Base-by-base conservation (phyloP, 768 basidiomycete genomes). In the Kwoniella pini region DNA sequence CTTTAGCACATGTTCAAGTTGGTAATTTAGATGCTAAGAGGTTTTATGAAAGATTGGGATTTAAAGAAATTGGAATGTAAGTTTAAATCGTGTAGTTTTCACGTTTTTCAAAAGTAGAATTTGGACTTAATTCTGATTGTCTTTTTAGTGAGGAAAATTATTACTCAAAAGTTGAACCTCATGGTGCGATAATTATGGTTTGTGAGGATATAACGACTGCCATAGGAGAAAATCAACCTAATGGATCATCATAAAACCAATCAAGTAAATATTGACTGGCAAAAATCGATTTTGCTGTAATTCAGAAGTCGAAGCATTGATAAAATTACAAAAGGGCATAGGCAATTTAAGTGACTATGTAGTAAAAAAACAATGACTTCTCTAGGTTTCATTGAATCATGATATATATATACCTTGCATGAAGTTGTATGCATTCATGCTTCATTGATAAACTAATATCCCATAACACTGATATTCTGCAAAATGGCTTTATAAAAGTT, bases 31-130 rank as follows among this genome's bases (percentile, higher is more conserved):
- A 62, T 26, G 76, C 72, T 6, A 76, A 74, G 64, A 61, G 72
- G 43, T 77, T 77, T 54, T 77, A 77, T 46, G 71, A 72, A 53
- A 66, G 65, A 44, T 60, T 65, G 38, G 76, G 76, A 6, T 77
- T 77, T 66, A 70, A 65, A 51, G 70, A 66, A 31, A 58, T 55
- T n/a, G 66, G 71, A 36, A 56, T 58, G 76, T 77, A 52, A 68
- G 75, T 71, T 11, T 22, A 52, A 67, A 73, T 71, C 7, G 17
- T 31, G 1, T 13, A 12, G 17, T 15, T 50, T 33, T 3, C 33
- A 39, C 30, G 12, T 13, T 48, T 27, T 13, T 48, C 10, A 11
- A 26, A 24, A 48, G 2, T 28, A 12, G 45, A 13, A 4, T n/a
- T 42, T 42, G 40, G 11, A 10, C n/a, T 13, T 30, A 17, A 9